Percentiles rank a stretch among this genome's conserved stretches.
Evolutionary conservation across 2,329 filamentous ascomycete species (phyloP).

Genomic region (Mycosphaerella arachidis): DNA sequence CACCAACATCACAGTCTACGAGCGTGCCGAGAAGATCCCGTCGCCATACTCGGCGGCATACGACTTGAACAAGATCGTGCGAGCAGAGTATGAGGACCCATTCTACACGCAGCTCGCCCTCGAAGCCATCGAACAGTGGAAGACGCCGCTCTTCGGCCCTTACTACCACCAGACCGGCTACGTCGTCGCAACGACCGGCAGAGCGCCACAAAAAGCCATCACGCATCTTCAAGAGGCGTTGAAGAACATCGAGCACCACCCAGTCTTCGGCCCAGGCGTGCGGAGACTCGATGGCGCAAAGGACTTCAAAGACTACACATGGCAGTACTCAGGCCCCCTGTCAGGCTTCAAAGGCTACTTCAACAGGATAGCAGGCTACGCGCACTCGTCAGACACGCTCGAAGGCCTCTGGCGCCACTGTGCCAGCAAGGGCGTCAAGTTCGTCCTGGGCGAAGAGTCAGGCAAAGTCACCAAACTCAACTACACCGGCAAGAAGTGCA

Average conservation of each 20-base stretch:
- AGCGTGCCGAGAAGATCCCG: constrained; percentile 43
- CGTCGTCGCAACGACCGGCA: constrained; percentile 48
- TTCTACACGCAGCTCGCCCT: constrained; percentile 66
- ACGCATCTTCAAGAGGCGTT: constrained; percentile 44
- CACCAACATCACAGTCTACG: constrained; percentile 46
- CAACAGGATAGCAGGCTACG: constrained; percentile 55
- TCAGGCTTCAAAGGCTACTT: constrained; percentile 56
- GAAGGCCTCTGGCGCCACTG: constrained; percentile 44
- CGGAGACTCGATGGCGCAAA: constrained; percentile 33
- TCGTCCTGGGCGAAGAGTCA: constrained; percentile 41
- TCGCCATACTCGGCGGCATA: constrained; percentile 45
- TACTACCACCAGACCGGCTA: constrained; percentile 52
- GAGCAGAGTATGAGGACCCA: constrained; percentile 71
- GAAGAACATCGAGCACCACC: constrained; percentile 39
- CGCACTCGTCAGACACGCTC: constrained; percentile 52
- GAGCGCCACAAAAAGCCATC: constrained; percentile 46
- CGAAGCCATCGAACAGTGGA: constrained; percentile 52
- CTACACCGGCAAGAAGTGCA: constrained; percentile 35
- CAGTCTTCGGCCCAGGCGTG: constrained; percentile 41
- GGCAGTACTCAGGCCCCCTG: constrained; percentile 49
- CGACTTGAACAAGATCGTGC: constrained; percentile 44
- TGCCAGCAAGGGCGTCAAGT: constrained; percentile 39
- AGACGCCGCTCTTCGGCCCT: constrained; percentile 50
- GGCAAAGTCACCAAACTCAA: constrained; percentile 39
- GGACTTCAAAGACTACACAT: constrained; percentile 43